Percentiles rank a stretch among this genome's conserved stretches.
These are phyloP conservation scores for Dictyostelium brefeldianum DNA, from an alignment of 78 protist genomes.

Conservation along the genomic window DNA sequence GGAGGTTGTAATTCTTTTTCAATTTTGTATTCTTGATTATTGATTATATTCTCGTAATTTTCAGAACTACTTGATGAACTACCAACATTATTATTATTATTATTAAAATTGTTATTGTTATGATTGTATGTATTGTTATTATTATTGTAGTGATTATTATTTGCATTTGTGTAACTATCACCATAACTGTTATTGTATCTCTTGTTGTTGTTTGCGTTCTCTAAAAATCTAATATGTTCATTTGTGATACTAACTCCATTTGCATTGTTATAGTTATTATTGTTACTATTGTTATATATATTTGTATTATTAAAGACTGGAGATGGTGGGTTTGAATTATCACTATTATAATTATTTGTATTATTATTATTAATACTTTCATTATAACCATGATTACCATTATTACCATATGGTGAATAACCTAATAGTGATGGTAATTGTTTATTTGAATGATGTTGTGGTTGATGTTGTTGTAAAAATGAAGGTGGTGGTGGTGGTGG, in stretches of 20 bases:
- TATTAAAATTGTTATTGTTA: background rate
- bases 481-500: background rate
- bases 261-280: background rate
- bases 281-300: background rate
- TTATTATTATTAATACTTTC: background rate
- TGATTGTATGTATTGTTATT: background rate
- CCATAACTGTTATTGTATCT: background rate
- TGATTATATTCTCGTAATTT: background rate
- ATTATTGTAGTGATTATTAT: background rate
- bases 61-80: background rate
- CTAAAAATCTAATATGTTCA: conserved; percentile 1
- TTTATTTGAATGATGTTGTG: background rate
- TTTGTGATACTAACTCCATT: background rate
- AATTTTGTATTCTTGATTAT: background rate
- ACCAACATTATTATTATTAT: background rate
- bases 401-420: background rate
- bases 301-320: background rate
- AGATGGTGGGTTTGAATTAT: conserved; percentile 3
- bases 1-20: conserved; percentile 13
- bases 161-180: background rate
- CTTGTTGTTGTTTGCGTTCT: background rate
- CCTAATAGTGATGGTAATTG: background rate
- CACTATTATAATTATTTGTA: background rate
- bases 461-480: background rate
- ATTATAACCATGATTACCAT: background rate